phyloP scores from a whole-genome alignment of 805 yeast genomes.

The Schwanniomyces vanrijiae region DNA sequence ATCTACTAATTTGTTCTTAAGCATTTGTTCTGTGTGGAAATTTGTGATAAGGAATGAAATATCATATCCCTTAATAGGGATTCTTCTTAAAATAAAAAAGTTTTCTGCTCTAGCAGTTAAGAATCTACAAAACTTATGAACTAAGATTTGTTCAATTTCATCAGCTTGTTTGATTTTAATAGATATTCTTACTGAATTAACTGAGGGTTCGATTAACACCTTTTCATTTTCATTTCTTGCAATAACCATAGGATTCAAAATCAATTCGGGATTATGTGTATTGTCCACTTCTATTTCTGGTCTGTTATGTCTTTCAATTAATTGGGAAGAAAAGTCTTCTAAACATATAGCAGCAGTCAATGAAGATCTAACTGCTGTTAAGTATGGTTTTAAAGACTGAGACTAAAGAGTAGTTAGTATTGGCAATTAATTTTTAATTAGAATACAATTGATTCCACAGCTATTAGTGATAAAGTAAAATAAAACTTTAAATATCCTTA shows the following conservation, averaged over 20 bases:
- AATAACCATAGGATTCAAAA: constrained; percentile 84
- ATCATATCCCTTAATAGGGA: constrained; percentile 87
- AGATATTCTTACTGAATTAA: constrained; percentile 88
- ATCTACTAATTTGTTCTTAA: constrained; percentile 92
- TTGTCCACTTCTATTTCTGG: constrained; percentile 92
- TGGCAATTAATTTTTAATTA: not conserved
- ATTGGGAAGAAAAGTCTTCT: constrained; percentile 91
- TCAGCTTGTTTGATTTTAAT: constrained; percentile 96
- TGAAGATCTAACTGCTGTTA: constrained; percentile 90
- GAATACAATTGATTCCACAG: not conserved
- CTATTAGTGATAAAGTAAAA: not conserved
- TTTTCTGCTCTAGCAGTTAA: constrained; percentile 94
- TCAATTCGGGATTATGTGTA: constrained; percentile 68
- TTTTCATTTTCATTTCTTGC: constrained; percentile 92
- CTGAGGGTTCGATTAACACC: constrained; percentile 89
- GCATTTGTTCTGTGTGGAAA: constrained; percentile 92
- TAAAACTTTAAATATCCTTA: not conserved
- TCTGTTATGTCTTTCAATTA: constrained; percentile 94
- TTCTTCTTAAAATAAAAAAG: constrained; percentile 87
- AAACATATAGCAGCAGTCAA: constrained; percentile 90
- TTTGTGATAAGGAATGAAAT: constrained; percentile 92
- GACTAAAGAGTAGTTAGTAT: constrained; percentile 51
- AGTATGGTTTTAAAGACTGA: constrained; percentile 93
- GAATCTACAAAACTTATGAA: constrained; percentile 91
- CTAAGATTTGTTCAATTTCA: constrained; percentile 92